Evolutionary conservation across 768 basidiomycete genomes (phyloP).

Genomic region (Saitozyma sp.): DNA sequence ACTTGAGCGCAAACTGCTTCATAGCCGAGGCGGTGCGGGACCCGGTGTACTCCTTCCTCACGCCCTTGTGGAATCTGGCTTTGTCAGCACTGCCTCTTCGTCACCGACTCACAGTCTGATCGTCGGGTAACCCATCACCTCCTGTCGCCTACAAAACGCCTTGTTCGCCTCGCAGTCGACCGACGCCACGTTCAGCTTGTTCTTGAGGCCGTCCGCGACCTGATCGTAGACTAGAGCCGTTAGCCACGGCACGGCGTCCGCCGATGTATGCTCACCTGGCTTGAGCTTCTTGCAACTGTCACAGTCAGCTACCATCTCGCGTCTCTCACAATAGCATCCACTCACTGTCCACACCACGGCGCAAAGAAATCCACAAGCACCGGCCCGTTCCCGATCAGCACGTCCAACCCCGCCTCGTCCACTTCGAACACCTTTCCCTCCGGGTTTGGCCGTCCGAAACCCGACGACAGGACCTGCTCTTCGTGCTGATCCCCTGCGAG

Average conservation of each 20-base stretch:
- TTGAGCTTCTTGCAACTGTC: slow-evolving; percentile 82
- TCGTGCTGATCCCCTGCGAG: slow-evolving; percentile 5
- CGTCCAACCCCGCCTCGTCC: slow-evolving; percentile 43
- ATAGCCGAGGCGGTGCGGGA: slow-evolving; percentile 71
- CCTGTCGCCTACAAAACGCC: slow-evolving; percentile 65
- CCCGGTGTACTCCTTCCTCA: slow-evolving; percentile 72
- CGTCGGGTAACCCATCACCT: slow-evolving; percentile 79
- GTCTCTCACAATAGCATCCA: not conserved
- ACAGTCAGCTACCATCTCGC: slow-evolving; percentile 13
- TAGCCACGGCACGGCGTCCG: not conserved
- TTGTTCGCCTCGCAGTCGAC: slow-evolving; percentile 83
- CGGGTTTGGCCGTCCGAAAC: slow-evolving; percentile 49
- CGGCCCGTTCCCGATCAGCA: slow-evolving; percentile 56
- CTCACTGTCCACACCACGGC: slow-evolving; percentile 86
- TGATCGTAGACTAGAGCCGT: slow-evolving; percentile 63
- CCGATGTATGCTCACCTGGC: slow-evolving; percentile 54
- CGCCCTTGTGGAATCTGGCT: slow-evolving; percentile 57
- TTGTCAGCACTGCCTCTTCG: not conserved
- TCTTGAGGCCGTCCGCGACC: slow-evolving; percentile 69
- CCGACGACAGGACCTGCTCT: slow-evolving; percentile 15
- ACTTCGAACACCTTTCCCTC: slow-evolving; percentile 55
- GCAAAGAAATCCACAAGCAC: slow-evolving; percentile 81
- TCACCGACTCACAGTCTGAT: slow-evolving; percentile 63
- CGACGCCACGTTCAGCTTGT: slow-evolving; percentile 73
- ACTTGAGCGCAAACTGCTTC: slow-evolving; percentile 71